Evolutionary conservation across 2,329 filamentous ascomycete genomes (phyloP).

Genomic region (Colletotrichum agaves): DNA sequence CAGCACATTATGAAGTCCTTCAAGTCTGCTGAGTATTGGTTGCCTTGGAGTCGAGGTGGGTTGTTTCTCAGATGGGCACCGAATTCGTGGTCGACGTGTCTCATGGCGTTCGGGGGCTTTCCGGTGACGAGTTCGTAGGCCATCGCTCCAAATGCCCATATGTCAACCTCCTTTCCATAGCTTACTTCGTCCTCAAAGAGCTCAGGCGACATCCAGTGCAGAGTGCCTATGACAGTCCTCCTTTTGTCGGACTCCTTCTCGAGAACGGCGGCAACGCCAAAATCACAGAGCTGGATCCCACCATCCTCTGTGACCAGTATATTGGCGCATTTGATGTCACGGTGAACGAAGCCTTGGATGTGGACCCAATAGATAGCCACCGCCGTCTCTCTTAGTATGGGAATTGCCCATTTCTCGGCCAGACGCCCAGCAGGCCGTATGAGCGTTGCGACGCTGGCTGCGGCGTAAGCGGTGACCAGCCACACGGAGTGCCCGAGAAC

Average conservation of each 20-base stretch:
- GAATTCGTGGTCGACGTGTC: background rate
- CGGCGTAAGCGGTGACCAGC: background rate
- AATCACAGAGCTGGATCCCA: background rate
- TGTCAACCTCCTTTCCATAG: background rate
- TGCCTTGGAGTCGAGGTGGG: background rate
- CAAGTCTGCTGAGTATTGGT: background rate
- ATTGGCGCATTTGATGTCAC: background rate
- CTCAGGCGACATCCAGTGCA: background rate
- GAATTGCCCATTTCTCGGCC: background rate
- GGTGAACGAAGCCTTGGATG: background rate
- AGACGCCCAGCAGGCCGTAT: background rate
- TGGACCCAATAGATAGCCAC: background rate
- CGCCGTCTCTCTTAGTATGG: background rate
- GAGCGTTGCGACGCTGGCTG: background rate
- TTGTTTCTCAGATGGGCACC: background rate
- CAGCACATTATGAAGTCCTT: background rate
- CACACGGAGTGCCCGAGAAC: background rate
- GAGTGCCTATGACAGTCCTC: background rate
- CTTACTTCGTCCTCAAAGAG: background rate
- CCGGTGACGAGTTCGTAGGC: background rate
- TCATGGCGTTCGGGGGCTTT: background rate
- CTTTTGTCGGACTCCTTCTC: background rate
- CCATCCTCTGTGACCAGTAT: background rate
- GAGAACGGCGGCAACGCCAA: background rate
- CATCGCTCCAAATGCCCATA: background rate